A percentile compares a stretch with the other conserved stretches of the same genome.
phyloP scores from a whole-genome alignment of 148 eudicot species.

The Cornus florida region DNA sequence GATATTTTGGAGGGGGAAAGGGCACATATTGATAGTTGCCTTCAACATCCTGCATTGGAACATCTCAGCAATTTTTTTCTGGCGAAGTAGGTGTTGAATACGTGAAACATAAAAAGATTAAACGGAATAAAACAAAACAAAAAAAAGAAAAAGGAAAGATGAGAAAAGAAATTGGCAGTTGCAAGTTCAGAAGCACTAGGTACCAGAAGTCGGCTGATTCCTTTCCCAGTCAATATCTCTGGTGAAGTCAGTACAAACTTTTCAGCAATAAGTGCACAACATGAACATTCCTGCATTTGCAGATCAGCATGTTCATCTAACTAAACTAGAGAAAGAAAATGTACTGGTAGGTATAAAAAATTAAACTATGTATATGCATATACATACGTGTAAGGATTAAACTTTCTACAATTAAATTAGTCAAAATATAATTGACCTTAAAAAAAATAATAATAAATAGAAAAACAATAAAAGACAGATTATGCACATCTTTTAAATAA shows the following conservation, averaged over 20 bases:
- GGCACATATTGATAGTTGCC: background rate
- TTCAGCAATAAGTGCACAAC: conserved; percentile 45
- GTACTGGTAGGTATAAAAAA: background rate
- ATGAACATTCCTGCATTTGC: conserved; percentile 38
- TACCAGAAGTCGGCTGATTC: conserved; percentile 57
- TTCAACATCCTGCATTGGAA: background rate
- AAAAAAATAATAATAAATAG: no score
- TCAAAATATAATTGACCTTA: background rate
- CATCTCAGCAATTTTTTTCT: background rate
- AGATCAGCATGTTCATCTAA: background rate
- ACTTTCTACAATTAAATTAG: no score
- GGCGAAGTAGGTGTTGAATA: background rate
- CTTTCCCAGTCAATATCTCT: conserved; percentile 38
- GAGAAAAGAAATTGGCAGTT: background rate
- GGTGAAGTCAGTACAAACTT: conserved; percentile 33
- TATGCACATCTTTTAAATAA: background rate
- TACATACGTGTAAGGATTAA: no score
- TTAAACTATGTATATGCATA: background rate
- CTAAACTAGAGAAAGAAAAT: background rate
- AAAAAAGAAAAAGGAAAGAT: background rate
- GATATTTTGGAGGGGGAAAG: background rate
- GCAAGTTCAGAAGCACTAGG: background rate
- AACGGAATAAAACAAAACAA: background rate
- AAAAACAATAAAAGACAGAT: background rate
- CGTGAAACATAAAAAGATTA: background rate